Percentiles rank a stretch among this genome's conserved stretches.
Conservation (phyloP, 768 basidiomycete genomes). For the Tremella fuciformis region DNA sequence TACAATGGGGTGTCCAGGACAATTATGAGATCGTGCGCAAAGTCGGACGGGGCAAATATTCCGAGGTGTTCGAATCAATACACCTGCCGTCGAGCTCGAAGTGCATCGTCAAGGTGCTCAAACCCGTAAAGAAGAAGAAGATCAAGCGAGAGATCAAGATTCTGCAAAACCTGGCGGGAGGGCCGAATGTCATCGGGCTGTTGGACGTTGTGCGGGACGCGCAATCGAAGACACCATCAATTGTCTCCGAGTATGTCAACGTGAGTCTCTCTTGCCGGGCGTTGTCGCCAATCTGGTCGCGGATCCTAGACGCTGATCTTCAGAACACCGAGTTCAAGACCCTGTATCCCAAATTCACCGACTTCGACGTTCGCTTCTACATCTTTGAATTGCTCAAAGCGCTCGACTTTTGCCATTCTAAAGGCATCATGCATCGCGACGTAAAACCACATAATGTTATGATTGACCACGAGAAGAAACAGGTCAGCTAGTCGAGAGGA, state of each 20-base stretch:
- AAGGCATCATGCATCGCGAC: slow-evolving; percentile 98
- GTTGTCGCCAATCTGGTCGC: neutral
- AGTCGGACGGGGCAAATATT: slow-evolving; percentile 92
- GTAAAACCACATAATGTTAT: slow-evolving; percentile 99
- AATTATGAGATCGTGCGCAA: slow-evolving; percentile 97
- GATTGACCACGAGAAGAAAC: slow-evolving; percentile 96
- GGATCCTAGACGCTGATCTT: neutral
- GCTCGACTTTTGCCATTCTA: slow-evolving; percentile 95
- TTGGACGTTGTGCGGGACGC: slow-evolving; percentile 95
- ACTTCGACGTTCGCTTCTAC: slow-evolving; percentile 93
- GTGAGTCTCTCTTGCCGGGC: slow-evolving; percentile 29
- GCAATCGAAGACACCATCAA: slow-evolving; percentile 89
- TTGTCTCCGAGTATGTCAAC: slow-evolving; percentile 96
- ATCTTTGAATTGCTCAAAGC: slow-evolving; percentile 97
- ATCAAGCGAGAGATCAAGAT: slow-evolving; percentile 99
- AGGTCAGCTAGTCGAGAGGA: slow-evolving; percentile 57
- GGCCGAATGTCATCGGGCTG: slow-evolving; percentile 88
- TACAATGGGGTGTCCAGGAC: slow-evolving; percentile 97
- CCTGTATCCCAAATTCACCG: slow-evolving; percentile 90
- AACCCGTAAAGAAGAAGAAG: slow-evolving; percentile 99
- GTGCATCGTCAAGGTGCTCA: slow-evolving; percentile 97
- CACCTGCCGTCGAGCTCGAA: slow-evolving; percentile 62
- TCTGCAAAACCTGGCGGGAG: slow-evolving; percentile 90
- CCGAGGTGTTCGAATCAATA: slow-evolving; percentile 86
- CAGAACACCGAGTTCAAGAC: slow-evolving; percentile 93